These are phyloP conservation scores for Amanita muscaria DNA, from an alignment of 768 basidiomycete species.

Conservation along the genomic window DNA sequence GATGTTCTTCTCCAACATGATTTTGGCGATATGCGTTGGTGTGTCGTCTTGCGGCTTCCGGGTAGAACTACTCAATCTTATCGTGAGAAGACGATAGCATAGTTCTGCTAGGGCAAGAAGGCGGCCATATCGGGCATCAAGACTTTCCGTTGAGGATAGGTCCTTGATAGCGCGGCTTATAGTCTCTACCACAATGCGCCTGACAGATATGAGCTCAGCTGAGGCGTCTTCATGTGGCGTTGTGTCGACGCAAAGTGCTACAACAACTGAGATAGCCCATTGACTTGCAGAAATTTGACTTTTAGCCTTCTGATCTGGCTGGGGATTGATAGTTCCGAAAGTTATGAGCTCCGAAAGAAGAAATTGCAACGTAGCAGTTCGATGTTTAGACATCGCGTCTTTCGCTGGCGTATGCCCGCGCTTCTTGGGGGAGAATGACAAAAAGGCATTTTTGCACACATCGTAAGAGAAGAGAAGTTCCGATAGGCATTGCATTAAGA, in stretches of 20 bases:
- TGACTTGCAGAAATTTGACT: constrained; percentile 60
- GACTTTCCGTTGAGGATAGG: constrained; percentile 41
- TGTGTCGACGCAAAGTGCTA: constrained; percentile 89
- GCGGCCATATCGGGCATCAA: constrained; percentile 80
- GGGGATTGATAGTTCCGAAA: constrained; percentile 62
- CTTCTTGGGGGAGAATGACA: constrained; percentile 70
- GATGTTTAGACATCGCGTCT: constrained; percentile 49
- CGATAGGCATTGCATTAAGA: constrained; percentile 86
- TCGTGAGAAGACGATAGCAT: constrained; percentile 78
- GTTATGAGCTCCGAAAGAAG: constrained; percentile 78
- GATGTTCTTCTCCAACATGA: constrained; percentile 98
- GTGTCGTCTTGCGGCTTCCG: constrained; percentile 59
- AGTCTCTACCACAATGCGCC: constrained; percentile 86
- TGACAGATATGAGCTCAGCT: constrained; percentile 74
- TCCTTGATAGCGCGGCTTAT: constrained; percentile 86
- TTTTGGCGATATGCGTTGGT: constrained; percentile 89
- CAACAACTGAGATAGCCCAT: constrained; percentile 85
- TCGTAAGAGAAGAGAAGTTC: constrained; percentile 93
- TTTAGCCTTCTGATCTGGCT: constrained; percentile 44
- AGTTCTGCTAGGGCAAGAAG: constrained; percentile 82
- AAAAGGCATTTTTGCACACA: constrained; percentile 79
- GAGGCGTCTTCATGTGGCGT: constrained; percentile 52
- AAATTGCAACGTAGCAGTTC: constrained; percentile 65
- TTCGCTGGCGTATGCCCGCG: constrained; percentile 53
- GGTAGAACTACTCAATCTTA: constrained; percentile 54